These are phyloP conservation scores for Calonectria fujianensis DNA, from an alignment of 2,329 filamentous ascomycete species.

Conservation along the genomic window DNA sequence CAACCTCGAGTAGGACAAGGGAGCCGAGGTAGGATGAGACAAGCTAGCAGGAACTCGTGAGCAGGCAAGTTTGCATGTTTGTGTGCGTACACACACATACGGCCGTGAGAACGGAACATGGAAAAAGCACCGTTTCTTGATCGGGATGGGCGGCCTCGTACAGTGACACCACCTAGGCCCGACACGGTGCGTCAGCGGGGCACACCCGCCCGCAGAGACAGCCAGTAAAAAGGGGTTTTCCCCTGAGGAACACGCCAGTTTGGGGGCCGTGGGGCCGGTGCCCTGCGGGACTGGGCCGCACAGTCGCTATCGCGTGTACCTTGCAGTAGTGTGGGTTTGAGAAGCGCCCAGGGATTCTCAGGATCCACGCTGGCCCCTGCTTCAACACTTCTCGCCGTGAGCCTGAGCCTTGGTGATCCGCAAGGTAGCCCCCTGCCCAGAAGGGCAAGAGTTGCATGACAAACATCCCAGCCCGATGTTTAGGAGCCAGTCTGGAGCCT, in stretches of 20 bases:
- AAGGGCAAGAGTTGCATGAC: conserved; percentile 53
- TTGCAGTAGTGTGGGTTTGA: conserved; percentile 53
- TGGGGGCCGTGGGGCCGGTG: conserved; percentile 48
- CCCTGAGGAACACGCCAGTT: conserved; percentile 44
- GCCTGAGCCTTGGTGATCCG: conserved; percentile 52
- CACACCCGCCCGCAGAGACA: conserved; percentile 19
- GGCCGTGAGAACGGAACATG: conserved; percentile 24
- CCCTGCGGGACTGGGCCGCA: conserved; percentile 32
- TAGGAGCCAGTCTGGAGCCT: conserved; percentile 42
- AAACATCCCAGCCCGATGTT: conserved; percentile 49
- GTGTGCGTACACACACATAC: conserved; percentile 12
- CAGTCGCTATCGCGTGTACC: conserved; percentile 50
- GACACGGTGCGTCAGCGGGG: conserved; percentile 38
- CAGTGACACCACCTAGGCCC: conserved; percentile 27
- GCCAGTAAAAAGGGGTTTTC: conserved; percentile 38
- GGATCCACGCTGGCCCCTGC: conserved; percentile 36
- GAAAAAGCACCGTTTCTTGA: conserved; percentile 32
- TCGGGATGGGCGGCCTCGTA: conserved; percentile 33
- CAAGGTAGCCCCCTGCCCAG: conserved; percentile 45
- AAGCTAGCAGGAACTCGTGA: conserved; percentile 1
- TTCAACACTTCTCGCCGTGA: conserved; percentile 52
- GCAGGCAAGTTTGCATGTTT: not conserved
- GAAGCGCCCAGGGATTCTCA: conserved; percentile 29
- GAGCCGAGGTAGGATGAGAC: conserved; percentile 22
- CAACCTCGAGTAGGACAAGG: conserved; percentile 20